phyloP scores from a whole-genome alignment of 2,329 filamentous ascomycete genomes.

The Colletotrichum sp. region DNA sequence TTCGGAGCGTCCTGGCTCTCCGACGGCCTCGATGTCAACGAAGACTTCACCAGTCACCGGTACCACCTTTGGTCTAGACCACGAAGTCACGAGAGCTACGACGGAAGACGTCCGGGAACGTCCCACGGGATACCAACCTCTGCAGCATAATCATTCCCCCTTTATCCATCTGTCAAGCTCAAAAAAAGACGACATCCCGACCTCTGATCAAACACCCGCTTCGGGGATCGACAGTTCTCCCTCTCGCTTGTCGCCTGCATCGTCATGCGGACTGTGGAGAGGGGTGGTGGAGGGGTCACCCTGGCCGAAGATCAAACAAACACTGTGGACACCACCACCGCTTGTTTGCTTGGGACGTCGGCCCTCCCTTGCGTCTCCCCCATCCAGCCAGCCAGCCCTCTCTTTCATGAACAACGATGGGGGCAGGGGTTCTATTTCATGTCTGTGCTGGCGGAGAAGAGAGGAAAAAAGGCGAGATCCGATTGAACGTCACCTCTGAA shows the following conservation, averaged over 20 bases:
- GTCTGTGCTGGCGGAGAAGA: not conserved
- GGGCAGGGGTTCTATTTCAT: not conserved
- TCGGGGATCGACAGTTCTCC: not conserved
- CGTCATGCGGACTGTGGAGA: slow-evolving; percentile 2
- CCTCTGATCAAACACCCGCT: slow-evolving; percentile 14
- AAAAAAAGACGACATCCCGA: not conserved
- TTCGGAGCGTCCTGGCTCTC: not conserved
- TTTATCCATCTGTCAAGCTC: not conserved
- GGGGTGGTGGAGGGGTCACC: not conserved
- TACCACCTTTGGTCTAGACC: not conserved
- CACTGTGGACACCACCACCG: not conserved
- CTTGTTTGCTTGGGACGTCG: not conserved
- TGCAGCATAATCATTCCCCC: not conserved
- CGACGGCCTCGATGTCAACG: not conserved
- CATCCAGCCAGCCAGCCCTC: not conserved
- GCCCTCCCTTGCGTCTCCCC: not conserved
- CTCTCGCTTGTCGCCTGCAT: slow-evolving; percentile 6
- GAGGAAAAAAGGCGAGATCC: not conserved
- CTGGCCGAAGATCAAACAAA: slow-evolving; percentile 15
- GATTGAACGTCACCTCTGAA: not conserved
- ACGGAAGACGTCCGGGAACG: not conserved
- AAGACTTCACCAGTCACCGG: not conserved
- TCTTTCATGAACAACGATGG: not conserved
- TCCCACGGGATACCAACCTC: not conserved
- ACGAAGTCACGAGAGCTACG: not conserved